Percentiles rank a stretch among this genome's conserved stretches.
phyloP scores from a whole-genome alignment of 2,329 filamentous ascomycete genomes.

The Atkinsonella texensis region DNA sequence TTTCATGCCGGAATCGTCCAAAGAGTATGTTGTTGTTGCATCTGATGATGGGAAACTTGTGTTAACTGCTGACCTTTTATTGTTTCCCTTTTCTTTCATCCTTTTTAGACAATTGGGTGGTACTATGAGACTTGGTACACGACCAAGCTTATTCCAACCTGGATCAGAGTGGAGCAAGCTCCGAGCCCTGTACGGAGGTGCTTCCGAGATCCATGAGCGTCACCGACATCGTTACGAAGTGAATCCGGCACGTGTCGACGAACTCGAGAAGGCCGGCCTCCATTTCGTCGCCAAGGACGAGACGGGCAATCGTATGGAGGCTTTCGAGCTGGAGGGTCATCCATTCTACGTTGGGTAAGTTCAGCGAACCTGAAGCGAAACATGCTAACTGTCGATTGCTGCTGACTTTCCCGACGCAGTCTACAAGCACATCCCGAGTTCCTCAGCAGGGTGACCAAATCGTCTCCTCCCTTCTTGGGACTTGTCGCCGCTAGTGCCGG shows the following conservation, averaged over 20 bases:
- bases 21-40: conserved; percentile 17
- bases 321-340: conserved; percentile 71
- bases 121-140: conserved; percentile 74
- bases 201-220: conserved; percentile 50
- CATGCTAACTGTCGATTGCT: not conserved
- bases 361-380: conserved; percentile 1
- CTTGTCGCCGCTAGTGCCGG: conserved; percentile 71
- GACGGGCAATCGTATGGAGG: conserved; percentile 67
- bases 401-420: conserved; percentile 17
- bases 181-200: conserved; percentile 58
- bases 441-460: conserved; percentile 38
- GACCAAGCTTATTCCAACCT: conserved; percentile 62
- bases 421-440: conserved; percentile 90
- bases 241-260: conserved; percentile 64
- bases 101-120: conserved; percentile 48
- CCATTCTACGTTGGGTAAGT: conserved; percentile 56
- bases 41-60: not conserved
- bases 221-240: conserved; percentile 88
- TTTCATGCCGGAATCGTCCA: conserved; percentile 71
- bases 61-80: not conserved
- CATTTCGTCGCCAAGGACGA: conserved; percentile 70
- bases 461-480: conserved; percentile 54
- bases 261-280: conserved; percentile 56
- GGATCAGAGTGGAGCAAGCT: conserved; percentile 69
- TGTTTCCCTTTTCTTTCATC: no score